These are phyloP conservation scores for Ophiocordyceps camponoti-floridani DNA, from an alignment of 2,329 filamentous ascomycete genomes.

Conservation along the genomic window DNA sequence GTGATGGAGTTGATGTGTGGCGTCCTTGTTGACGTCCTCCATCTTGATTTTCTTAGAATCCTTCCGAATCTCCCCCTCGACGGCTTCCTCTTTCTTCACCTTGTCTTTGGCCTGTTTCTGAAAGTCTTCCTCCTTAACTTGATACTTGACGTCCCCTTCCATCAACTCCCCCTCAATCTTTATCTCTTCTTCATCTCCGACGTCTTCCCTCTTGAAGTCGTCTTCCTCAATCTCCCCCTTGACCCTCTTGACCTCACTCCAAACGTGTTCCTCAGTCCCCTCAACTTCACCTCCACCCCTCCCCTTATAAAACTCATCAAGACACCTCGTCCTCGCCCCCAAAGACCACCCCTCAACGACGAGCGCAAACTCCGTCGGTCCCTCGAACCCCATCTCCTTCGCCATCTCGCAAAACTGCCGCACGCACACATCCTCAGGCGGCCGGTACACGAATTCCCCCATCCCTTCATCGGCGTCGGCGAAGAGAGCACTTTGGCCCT, in stretches of 20 bases:
- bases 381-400: slow-evolving; percentile 54
- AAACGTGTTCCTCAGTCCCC: slow-evolving; percentile 1
- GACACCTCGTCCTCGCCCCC: slow-evolving; percentile 56
- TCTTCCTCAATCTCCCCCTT: not conserved
- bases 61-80: slow-evolving; percentile 2
- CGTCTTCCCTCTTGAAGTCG: not conserved
- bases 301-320: slow-evolving; percentile 64
- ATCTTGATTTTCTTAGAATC: slow-evolving; percentile 3
- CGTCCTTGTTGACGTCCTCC: slow-evolving; percentile 1
- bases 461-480: slow-evolving; percentile 19
- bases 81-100: not conserved
- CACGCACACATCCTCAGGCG: slow-evolving; percentile 53
- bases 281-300: slow-evolving; percentile 17
- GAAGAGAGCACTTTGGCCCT: slow-evolving; percentile 39
- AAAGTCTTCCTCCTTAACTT: slow-evolving; percentile 2
- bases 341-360: slow-evolving; percentile 85
- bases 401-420: slow-evolving; percentile 91
- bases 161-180: too few relatives aligned
- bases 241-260: slow-evolving; percentile 1
- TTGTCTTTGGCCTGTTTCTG: slow-evolving; percentile 1
- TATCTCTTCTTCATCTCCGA: not conserved
- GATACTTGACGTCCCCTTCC: too few relatives aligned
- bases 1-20: too few relatives aligned
- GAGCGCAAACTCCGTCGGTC: slow-evolving; percentile 69
- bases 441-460: slow-evolving; percentile 35